These are phyloP conservation scores for Boletellus ananas DNA, from an alignment of 768 basidiomycete species.

Conservation along the genomic window DNA sequence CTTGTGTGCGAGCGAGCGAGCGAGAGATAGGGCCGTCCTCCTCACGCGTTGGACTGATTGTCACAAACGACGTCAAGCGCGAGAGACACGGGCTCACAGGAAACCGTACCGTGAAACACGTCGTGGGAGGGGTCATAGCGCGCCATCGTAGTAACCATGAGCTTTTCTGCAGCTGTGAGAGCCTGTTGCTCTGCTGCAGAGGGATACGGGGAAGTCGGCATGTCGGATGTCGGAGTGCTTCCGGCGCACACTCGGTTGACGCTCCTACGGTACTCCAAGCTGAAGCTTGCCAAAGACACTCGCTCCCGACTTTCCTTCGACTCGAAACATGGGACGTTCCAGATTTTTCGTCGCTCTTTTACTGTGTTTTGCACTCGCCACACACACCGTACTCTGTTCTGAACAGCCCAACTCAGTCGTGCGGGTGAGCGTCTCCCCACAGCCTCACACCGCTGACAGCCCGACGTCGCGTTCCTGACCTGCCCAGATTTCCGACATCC, in stretches of 20 bases:
- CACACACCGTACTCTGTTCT: slow-evolving; percentile 17
- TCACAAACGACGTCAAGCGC: slow-evolving; percentile 1
- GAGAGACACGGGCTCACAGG: background rate
- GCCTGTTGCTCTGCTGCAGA: slow-evolving; percentile 47
- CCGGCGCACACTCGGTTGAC: slow-evolving; percentile 4
- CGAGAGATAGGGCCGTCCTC: slow-evolving; percentile 68
- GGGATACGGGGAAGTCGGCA: no score
- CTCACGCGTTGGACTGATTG: slow-evolving; percentile 75
- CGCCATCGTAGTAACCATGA: slow-evolving; percentile 72
- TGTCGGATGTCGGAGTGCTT: slow-evolving; percentile 25
- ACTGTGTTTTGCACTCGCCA: slow-evolving; percentile 25
- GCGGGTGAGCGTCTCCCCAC: slow-evolving; percentile 25
- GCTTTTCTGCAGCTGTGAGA: slow-evolving; percentile 56
- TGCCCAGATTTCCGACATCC: slow-evolving; percentile 42
- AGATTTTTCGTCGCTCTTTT: slow-evolving; percentile 45
- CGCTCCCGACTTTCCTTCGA: background rate
- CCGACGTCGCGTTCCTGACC: slow-evolving; percentile 5
- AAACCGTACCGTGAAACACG: slow-evolving; percentile 61
- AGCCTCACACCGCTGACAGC: slow-evolving; percentile 3
- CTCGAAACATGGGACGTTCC: slow-evolving; percentile 21
- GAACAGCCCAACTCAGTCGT: slow-evolving; percentile 25
- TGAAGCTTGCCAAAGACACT: background rate
- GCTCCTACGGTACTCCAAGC: no score
- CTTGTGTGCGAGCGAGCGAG: slow-evolving; percentile 40
- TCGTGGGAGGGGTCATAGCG: slow-evolving; percentile 82